Base-by-base conservation (phyloP, 441 rosid species). In the Gossypium davidsonii region DNA sequence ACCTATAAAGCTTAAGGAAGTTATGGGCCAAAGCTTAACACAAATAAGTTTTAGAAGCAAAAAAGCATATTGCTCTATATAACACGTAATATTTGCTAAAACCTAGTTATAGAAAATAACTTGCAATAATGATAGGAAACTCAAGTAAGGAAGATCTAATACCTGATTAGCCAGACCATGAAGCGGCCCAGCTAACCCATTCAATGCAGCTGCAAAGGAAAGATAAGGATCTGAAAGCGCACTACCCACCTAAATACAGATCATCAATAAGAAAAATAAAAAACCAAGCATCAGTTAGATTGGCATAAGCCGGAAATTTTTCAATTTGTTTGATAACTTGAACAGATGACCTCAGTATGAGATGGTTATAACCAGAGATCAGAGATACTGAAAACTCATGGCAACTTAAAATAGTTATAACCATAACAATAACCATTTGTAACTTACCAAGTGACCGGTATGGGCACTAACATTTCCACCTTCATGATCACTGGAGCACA, bases 151-250 rank as follows among this genome's bases (percentile, higher is more conserved):
- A 34, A 80, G 64, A 55, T 57, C 18, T 34, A 58, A 46, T 84
- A 95, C 99, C 94, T 95, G 99, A 88, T 95, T 92, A 71, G 99
- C 97, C 87, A 95, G 82, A 76, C 99, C 99, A 82, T 95, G 99
- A 60, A 95, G 99, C 70, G 99, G 99, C 34, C 99, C 99, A 81
- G 98, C 94, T 84, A 95, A 89, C 76, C 99, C 99, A 84, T 92
- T 92, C 84, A 92, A 80, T 2, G 97, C 99, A 74, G 98, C 98
- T 5, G 96, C 92, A 89, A 91, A 95, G 60, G 97, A 82, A 81
- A 95, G 98, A 82, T 91, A 93, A 48, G 99, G 98, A 84, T 93
- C 99, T 67, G 98, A 86, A 77, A 95, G 95, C 70, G 98, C 99
- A 83, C 99, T 95, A 28, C 88, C 96, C 75, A 95, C 99, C 98